A percentile compares a stretch with the other conserved stretches of the same genome.
These are phyloP conservation scores for Puccinia horiana DNA, from an alignment of 1,284 basidiomycete species.

Conservation along the genomic window DNA sequence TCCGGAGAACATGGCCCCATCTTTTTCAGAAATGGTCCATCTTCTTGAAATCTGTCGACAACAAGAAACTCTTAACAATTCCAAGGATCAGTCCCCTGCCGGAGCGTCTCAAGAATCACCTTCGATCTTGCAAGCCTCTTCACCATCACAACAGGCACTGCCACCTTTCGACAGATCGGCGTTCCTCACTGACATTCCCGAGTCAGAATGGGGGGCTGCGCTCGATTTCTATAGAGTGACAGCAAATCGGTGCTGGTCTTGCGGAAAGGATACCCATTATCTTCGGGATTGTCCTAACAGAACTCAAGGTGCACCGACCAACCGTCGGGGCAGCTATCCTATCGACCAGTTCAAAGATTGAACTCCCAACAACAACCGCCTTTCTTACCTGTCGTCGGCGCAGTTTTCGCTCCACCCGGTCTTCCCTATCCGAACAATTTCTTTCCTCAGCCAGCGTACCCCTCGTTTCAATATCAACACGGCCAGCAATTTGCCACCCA, in stretches of 20 bases:
- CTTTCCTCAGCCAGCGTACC: no score
- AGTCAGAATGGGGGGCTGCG: background rate
- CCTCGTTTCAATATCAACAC: no score
- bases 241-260: background rate
- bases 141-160: background rate
- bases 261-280: background rate
- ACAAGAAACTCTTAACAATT: background rate
- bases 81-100: background rate
- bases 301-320: background rate
- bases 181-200: background rate
- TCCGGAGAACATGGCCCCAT: background rate
- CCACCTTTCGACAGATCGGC: background rate
- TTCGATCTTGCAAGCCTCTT: background rate
- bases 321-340: no score
- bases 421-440: no score
- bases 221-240: background rate
- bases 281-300: no score
- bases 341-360: no score
- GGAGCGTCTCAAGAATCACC: no score
- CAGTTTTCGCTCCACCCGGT: no score
- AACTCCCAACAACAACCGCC: no score
- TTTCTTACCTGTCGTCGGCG: no score
- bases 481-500: no score
- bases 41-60: background rate
- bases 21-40: background rate